Evolutionary conservation across 305 asterid genomes (phyloP).

Genomic region (Striga hermonthica): DNA sequence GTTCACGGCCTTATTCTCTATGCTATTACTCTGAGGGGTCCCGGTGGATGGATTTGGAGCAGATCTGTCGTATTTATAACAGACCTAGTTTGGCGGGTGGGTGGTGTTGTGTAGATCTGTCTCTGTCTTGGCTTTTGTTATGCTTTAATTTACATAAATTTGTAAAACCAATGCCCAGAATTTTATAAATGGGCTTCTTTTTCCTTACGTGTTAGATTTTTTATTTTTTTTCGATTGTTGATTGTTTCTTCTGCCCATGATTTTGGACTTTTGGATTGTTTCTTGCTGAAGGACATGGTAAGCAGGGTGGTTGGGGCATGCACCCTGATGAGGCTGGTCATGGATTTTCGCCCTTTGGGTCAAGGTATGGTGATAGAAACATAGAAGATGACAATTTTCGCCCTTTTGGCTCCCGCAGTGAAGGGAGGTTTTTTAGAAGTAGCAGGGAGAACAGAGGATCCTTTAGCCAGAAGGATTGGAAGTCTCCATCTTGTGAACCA

Average conservation of each 20-base stretch:
- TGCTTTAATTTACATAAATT: neutral
- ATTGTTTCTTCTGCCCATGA: constrained; percentile 28
- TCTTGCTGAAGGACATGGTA: constrained; percentile 84
- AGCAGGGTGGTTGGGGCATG: constrained; percentile 88
- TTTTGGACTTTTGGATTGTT: constrained; percentile 35
- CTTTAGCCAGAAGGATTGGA: constrained; percentile 59
- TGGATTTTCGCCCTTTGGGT: constrained; percentile 59
- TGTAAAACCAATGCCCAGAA: neutral
- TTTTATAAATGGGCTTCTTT: no score
- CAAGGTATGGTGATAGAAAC: constrained; percentile 67
- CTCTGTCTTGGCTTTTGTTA: constrained; percentile 15
- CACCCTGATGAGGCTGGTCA: constrained; percentile 69
- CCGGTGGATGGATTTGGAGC: constrained; percentile 34
- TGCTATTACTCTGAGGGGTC: constrained; percentile 9
- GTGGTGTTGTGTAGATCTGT: constrained; percentile 33
- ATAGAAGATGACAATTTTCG: constrained; percentile 65
- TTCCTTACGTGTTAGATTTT: no score
- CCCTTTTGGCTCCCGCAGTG: constrained; percentile 51
- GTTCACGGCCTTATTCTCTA: constrained; percentile 23
- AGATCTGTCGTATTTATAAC: no score
- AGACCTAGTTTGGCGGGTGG: constrained; percentile 26
- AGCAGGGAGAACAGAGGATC: constrained; percentile 67
- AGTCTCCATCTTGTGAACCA: constrained; percentile 52
- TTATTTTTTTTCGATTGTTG: no score
- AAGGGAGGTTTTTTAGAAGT: constrained; percentile 63